Percentiles rank a stretch among this genome's conserved stretches.
Evolutionary conservation across 83 land plant species (phyloP).

Genomic region (Picea abies): DNA sequence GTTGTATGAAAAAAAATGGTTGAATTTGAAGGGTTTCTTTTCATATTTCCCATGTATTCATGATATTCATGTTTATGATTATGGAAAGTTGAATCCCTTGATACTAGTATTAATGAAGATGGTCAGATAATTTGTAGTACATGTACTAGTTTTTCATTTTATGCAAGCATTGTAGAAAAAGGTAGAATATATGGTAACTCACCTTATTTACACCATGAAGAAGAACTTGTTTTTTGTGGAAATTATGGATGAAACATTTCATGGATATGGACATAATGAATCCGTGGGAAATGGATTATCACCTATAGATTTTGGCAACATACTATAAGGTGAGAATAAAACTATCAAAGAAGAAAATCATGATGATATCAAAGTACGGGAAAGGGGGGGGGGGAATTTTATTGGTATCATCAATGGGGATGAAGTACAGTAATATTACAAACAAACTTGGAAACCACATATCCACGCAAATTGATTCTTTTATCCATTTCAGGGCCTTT

Average conservation of each 20-base stretch:
- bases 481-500: constrained; percentile 70
- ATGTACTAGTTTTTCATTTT: no score
- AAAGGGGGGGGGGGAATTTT: no score
- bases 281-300: not conserved
- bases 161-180: not conserved
- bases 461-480: constrained; percentile 86
- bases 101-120: no score
- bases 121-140: no score
- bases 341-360: constrained; percentile 27
- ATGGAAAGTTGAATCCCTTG: no score
- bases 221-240: constrained; percentile 78
- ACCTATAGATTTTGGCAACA: constrained; percentile 22
- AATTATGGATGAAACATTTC: constrained; percentile 41
- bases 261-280: constrained; percentile 18
- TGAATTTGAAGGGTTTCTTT: no score
- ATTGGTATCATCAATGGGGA: constrained; percentile 60
- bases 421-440: constrained; percentile 89
- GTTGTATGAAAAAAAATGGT: no score
- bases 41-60: no score
- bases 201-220: constrained; percentile 77
- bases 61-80: no score
- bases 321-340: constrained; percentile 15
- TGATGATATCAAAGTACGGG: constrained; percentile 27
- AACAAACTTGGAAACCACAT: constrained; percentile 91
- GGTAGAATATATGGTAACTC: constrained; percentile 27